Conservation (phyloP, 495 filamentous ascomycete genomes). For the Copromyces sp. region DNA sequence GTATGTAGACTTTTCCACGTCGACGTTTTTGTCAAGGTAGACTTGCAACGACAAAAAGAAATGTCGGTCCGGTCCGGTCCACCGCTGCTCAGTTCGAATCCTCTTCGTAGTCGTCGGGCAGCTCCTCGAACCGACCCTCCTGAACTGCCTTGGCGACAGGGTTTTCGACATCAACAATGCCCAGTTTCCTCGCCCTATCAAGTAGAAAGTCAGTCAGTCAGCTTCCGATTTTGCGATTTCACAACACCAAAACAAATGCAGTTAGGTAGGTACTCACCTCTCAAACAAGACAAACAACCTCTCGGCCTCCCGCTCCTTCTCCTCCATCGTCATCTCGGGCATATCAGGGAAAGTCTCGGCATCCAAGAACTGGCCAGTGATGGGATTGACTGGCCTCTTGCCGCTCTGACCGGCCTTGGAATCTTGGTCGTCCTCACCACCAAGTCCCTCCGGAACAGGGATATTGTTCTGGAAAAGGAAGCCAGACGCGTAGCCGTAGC, state of each 20-base stretch:
- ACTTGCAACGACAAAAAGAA: neutral
- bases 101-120: slow-evolving; percentile 35
- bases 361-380: slow-evolving; percentile 79
- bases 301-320: slow-evolving; percentile 91
- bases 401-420: slow-evolving; percentile 11
- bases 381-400: slow-evolving; percentile 55
- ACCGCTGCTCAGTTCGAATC: neutral
- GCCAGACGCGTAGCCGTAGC: slow-evolving; percentile 87
- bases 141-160: slow-evolving; percentile 67
- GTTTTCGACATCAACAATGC: slow-evolving; percentile 75
- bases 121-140: slow-evolving; percentile 72
- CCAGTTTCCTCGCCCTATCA: slow-evolving; percentile 65
- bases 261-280: slow-evolving; percentile 41
- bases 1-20: neutral
- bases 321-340: slow-evolving; percentile 75
- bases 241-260: neutral
- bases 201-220: neutral
- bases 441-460: slow-evolving; percentile 47
- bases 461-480: slow-evolving; percentile 77
- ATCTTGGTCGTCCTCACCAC: neutral
- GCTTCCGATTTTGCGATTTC: neutral
- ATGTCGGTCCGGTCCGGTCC: neutral
- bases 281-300: slow-evolving; percentile 91
- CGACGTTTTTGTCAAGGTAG: neutral
- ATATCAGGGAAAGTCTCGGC: slow-evolving; percentile 48